Base-by-base conservation (phyloP, 768 basidiomycete genomes). In the Lentinula lateritia region DNA sequence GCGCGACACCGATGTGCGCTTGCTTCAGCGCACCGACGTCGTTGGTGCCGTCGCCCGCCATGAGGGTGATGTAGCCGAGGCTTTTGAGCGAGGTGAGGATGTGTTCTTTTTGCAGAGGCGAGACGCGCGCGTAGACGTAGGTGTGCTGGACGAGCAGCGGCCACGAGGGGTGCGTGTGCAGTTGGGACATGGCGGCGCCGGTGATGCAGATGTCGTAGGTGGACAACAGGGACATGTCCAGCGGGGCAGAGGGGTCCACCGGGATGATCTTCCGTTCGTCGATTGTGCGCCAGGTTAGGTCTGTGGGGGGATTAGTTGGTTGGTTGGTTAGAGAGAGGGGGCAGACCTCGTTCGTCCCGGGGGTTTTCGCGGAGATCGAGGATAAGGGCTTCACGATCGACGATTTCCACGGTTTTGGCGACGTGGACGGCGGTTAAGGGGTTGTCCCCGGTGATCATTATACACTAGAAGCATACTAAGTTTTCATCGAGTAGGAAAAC, bases 401-500 rank as follows among this genome's bases (percentile, higher is more conserved):
- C 89, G 63, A 98, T 98, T 69, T 99, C 96, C 7, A 99, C 97
- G 69, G 96, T 94, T 28, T 83, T 83, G 16, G 97, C 97, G 50
- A 99, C 95, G 70, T 98, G 97, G 0, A 92, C 88, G 7, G 97
- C 97, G 0, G 97, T 99, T 58, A 99, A 76, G 7, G 97, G 97
- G 72, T 98, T 98, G 73, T 99, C 97, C 41, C 97, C 97, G 50
- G 97, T 99, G 65, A 99, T 99, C 97, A 99, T 99, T 61, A 98
- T 81, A 71, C 97, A 98, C 94, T 97, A 62, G 20, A 23, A 36
- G 45, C 18, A 45, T 59, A 53, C n/a, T n/a, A n/a, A n/a, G n/a
- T n/a, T n/a, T n/a, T n/a, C n/a, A n/a, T n/a, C n/a, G n/a, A n/a
- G n/a, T n/a, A n/a, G n/a, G n/a, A n/a, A n/a, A n/a, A n/a, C n/a